Base-by-base conservation (phyloP, 2,329 filamentous ascomycete genomes). In the Paecilomyces sp. region DNA sequence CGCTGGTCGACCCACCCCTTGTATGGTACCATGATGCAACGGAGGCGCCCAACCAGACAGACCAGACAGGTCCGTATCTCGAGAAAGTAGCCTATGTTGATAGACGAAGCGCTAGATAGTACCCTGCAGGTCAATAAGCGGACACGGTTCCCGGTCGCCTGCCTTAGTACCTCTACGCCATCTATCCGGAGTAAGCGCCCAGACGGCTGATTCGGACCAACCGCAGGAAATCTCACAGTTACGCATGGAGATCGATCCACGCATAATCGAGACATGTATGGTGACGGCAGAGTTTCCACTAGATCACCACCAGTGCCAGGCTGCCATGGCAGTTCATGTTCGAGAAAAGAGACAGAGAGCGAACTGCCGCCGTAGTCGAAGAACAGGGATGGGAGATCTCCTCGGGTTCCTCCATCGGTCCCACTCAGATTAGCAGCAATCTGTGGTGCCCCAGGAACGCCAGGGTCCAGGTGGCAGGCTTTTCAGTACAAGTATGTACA, bases 371-470 rank as follows among this genome's bases (percentile, higher is more conserved):
- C 9, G 33, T n/a, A 33, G 55, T 50, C 30, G 51, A 53, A 41
- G 24, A 36, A 28, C 55, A 56, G 55, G 55, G 55, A 47, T 56
- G 55, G 55, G 25, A 56, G 55, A 56, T 56, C 55, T 56, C 25
- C 33, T 50, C 15, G 55, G 55, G 55, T 24, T 56, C 24, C 31
- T 47, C 47, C 34, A 41, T 56, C 30, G 55, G 55, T 56, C 33
- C 24, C 33, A 31, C 24, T 15, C n/a, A 22, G 33, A 41, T 41
- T 47, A 56, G 33, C 24, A 13, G 51, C 51, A 53, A 53, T 25
- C 51, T 24, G 22, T 53, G 36, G 36, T 30, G n/a, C 25, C 25
- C 22, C 18, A 34, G 55, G 4, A 28, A 34, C 15, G 55, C 41
- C 33, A 22, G 41, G 55, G 55, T 56, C 55, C 15, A 41, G n/a